Base-by-base conservation (phyloP, 2,329 filamentous ascomycete species). In the Metarhizium guizhouense region DNA sequence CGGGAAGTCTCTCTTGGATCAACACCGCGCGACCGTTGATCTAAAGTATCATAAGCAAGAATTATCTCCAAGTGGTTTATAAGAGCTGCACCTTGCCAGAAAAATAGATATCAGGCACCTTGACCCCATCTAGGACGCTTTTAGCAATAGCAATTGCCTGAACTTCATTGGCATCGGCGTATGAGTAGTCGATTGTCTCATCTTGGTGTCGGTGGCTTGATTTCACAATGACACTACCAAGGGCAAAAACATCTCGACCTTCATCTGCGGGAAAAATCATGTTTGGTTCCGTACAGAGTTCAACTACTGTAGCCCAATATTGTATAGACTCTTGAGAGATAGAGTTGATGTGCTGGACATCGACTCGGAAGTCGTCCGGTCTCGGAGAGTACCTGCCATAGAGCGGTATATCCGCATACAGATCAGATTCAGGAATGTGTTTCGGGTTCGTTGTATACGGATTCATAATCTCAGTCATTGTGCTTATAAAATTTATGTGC, bases 171-270 rank as follows among this genome's bases (percentile, higher is more conserved):
- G 63, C 65, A 62, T 76, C 73, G 14, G 69, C 68, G 54, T 67
- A 72, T 11, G 72, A 70, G 61, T 69, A 75, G 59, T 73, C 69
- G 56, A 56, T 52, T 45, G 51, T 54, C 3, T 29, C 32, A 20
- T 53, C 25, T 5, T 56, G 38, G 45, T 71, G 64, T 13, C 69
- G 63, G 58, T 72, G 69, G 34, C 65, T 65, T 6, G 72, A 72
- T 57, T 73, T 73, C 57, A 73, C 56, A 43, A 73, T 73, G 18
- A 75, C 64, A 42, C 65, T 69, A 1, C 73, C 71, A 32, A 74
- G 60, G 11, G 70, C 72, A 60, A 76, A 75, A 0, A 76, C 70
- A 54, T 75, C 72, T 8, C 72, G 69, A 3, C 66, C 69, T 6
- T 69, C 65, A 7, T 67, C 52, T 34, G 59, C 65, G 7, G 63